These are phyloP conservation scores for Podosphaera leucotricha DNA, from an alignment of 2,329 filamentous ascomycete species.

Conservation along the genomic window DNA sequence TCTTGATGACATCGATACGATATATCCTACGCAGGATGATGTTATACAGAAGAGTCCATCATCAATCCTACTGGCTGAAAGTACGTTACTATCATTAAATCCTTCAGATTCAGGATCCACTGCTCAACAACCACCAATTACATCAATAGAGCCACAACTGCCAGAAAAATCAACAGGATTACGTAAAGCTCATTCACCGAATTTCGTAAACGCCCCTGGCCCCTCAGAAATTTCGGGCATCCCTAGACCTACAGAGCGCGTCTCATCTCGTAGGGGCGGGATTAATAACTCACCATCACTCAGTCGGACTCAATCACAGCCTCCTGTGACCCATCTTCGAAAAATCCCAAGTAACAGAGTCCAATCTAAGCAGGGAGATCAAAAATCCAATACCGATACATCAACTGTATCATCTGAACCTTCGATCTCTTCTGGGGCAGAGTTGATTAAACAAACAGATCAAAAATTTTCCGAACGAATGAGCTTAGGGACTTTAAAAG, in stretches of 20 bases:
- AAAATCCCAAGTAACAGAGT: constrained; percentile 8
- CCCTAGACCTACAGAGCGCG: constrained; percentile 14
- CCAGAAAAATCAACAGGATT: constrained; percentile 14
- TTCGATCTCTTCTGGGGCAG: constrained; percentile 9
- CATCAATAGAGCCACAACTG: constrained; percentile 8
- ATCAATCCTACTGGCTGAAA: constrained; percentile 4
- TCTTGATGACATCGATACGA: constrained; percentile 34
- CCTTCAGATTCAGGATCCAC: constrained; percentile 2
- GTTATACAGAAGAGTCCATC: background rate
- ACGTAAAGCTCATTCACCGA: constrained; percentile 6
- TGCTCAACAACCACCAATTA: constrained; percentile 1
- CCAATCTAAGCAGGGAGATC: constrained; percentile 7
- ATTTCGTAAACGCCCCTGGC: constrained; percentile 3
- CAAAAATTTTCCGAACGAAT: constrained; percentile 58
- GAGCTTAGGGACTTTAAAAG: constrained; percentile 40
- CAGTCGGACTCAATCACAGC: constrained; percentile 15
- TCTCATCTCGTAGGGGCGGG: constrained; percentile 8
- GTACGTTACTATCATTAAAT: constrained; percentile 2
- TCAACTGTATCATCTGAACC: constrained; percentile 7
- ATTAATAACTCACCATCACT: constrained; percentile 13
- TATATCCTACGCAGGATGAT: constrained; percentile 16
- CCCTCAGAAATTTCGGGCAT: constrained; percentile 13
- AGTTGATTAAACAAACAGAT: constrained; percentile 19
- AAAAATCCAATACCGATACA: constrained; percentile 4
- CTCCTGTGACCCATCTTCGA: constrained; percentile 14